phyloP scores from a whole-genome alignment of 176 grass and related monocot species.

The Pharus latifolius region DNA sequence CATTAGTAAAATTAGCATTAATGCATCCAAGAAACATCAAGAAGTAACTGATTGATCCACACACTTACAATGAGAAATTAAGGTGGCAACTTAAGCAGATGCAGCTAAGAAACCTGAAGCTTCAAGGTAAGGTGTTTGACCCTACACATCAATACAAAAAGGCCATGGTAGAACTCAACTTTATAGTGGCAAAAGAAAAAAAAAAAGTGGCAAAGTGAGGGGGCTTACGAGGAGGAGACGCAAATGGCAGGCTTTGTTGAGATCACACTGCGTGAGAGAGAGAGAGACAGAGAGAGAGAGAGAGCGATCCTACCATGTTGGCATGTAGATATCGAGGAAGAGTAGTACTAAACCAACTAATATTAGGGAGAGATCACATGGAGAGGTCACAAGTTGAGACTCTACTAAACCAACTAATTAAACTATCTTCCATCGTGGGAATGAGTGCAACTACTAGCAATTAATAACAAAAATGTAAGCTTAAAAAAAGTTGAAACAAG shows the following conservation, averaged over 20 bases:
- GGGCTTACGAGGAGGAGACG: conserved; percentile 23
- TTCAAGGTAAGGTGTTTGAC: conserved; percentile 4
- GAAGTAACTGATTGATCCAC: background rate
- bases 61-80: conserved; percentile 21
- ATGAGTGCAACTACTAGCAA: conserved; percentile 1
- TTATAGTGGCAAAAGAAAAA: conserved; percentile 17
- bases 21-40: background rate
- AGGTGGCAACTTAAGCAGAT: background rate
- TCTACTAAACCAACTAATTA: conserved; percentile 10
- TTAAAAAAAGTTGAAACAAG: too few relatives aligned
- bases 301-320: conserved; percentile 21
- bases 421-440: conserved; percentile 21
- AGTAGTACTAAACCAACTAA: background rate
- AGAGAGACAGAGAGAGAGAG: background rate
- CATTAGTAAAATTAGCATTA: background rate
- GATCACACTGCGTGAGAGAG: background rate
- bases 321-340: conserved; percentile 25
- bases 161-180: background rate
- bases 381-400: conserved; percentile 24
- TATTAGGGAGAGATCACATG: conserved; percentile 27
- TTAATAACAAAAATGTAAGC: too few relatives aligned
- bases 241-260: background rate
- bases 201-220: background rate
- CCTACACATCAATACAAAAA: conserved; percentile 23
- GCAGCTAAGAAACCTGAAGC: background rate